phyloP scores from a whole-genome alignment of 495 filamentous ascomycete genomes.

The Chaetomium tenue region DNA sequence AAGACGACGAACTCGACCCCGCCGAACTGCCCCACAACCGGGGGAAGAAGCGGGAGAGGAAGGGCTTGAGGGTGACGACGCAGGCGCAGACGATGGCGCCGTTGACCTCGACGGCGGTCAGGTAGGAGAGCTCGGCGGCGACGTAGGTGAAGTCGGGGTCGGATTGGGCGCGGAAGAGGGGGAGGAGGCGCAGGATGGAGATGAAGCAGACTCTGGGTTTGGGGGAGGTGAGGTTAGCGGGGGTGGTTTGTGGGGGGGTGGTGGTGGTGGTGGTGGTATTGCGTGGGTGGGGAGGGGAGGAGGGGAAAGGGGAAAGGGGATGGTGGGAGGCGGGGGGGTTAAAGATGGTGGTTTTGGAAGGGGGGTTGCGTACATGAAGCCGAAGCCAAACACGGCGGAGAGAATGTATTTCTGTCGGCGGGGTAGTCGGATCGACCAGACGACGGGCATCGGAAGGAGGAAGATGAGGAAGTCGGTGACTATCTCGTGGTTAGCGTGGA shows the following conservation, averaged over 20 bases:
- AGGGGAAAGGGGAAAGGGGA: background rate
- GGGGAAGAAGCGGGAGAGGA: slow-evolving; percentile 37
- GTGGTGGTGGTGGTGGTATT: background rate
- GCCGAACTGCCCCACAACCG: slow-evolving; percentile 21
- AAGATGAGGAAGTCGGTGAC: slow-evolving; percentile 41
- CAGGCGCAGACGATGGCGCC: slow-evolving; percentile 46
- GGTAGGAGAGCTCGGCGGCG: slow-evolving; percentile 36
- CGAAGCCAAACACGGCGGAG: slow-evolving; percentile 38
- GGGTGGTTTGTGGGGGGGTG: background rate
- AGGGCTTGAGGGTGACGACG: slow-evolving; percentile 39
- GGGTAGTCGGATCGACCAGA: slow-evolving; percentile 41
- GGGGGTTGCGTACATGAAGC: slow-evolving; percentile 30
- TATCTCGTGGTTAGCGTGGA: background rate
- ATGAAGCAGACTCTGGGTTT: slow-evolving; percentile 33
- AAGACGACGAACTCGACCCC: background rate
- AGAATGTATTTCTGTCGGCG: slow-evolving; percentile 37
- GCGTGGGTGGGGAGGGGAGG: background rate
- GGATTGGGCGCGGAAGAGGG: slow-evolving; percentile 29
- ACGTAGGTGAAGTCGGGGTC: slow-evolving; percentile 33
- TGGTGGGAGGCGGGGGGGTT: background rate
- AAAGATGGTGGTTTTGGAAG: background rate
- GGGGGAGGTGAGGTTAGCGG: background rate
- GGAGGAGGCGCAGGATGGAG: slow-evolving; percentile 36
- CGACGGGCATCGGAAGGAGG: slow-evolving; percentile 38
- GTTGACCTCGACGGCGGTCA: slow-evolving; percentile 49